Evolutionary conservation across 2,329 filamentous ascomycete species (phyloP).

Genomic region (Trichoderma sp.): DNA sequence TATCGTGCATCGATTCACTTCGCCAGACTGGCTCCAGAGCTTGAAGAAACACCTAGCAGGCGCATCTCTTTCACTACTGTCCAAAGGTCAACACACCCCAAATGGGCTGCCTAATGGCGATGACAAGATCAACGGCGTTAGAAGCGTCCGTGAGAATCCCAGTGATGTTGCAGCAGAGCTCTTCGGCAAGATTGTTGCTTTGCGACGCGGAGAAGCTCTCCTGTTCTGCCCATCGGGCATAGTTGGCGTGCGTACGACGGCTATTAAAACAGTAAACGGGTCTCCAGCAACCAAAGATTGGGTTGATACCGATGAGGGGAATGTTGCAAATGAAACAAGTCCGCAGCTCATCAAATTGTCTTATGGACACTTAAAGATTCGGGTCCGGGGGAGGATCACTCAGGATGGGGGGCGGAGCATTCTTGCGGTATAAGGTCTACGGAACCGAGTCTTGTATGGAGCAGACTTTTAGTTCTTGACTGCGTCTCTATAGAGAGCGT

Average conservation of each 20-base stretch:
- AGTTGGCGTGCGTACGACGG: slow-evolving; percentile 22
- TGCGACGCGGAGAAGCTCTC: slow-evolving; percentile 45
- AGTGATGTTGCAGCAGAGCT: slow-evolving; percentile 28
- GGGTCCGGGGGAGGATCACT: slow-evolving; percentile 42
- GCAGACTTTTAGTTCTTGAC: neutral
- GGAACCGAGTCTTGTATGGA: neutral
- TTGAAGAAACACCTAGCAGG: slow-evolving; percentile 45
- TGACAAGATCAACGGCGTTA: neutral
- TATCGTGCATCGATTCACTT: slow-evolving; percentile 69
- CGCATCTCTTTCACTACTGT: slow-evolving; percentile 15
- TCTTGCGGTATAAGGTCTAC: slow-evolving; percentile 35
- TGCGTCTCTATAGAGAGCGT: neutral
- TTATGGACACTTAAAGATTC: slow-evolving; percentile 40
- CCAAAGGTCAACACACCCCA: neutral
- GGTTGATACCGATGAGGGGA: neutral
- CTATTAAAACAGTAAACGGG: neutral
- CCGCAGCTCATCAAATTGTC: slow-evolving; percentile 29
- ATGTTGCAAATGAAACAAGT: neutral
- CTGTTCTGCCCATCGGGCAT: slow-evolving; percentile 47
- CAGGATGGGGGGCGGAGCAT: slow-evolving; percentile 45
- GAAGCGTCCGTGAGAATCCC: neutral
- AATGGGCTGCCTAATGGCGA: neutral
- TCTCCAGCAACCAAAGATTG: neutral
- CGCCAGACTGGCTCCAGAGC: slow-evolving; percentile 58
- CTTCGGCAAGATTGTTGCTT: slow-evolving; percentile 42